Evolutionary conservation across 116 monocot species (phyloP).

Genomic region (Zostera marina): DNA sequence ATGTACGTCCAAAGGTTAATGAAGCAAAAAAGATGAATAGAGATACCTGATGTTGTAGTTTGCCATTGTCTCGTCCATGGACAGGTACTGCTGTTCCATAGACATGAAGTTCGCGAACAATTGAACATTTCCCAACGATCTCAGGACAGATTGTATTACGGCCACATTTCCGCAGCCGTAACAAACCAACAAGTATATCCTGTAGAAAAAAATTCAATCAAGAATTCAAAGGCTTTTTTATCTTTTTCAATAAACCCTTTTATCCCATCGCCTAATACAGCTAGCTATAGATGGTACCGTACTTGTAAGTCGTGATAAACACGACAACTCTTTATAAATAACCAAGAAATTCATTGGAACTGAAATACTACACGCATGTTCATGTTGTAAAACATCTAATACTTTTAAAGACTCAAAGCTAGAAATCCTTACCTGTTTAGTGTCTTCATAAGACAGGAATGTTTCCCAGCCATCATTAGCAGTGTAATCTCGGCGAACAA

Average conservation of each 20-base stretch:
- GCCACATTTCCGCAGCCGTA: constrained; percentile 86
- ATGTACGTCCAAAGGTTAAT: background rate
- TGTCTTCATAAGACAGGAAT: constrained; percentile 97
- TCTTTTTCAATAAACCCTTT: too few relatives aligned
- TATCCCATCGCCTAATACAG: too few relatives aligned
- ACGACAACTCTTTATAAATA: too few relatives aligned
- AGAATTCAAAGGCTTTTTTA: too few relatives aligned
- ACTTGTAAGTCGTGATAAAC: too few relatives aligned
- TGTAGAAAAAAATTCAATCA: constrained; percentile 8
- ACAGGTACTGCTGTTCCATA: constrained; percentile 99
- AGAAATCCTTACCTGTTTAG: constrained; percentile 43
- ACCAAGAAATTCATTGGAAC: too few relatives aligned
- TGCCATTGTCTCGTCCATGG: constrained; percentile 89
- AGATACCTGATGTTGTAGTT: constrained; percentile 86
- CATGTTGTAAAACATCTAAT: background rate
- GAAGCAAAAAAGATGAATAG: background rate
- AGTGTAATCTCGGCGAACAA: constrained; percentile 86
- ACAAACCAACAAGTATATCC: constrained; percentile 93
- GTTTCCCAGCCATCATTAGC: constrained; percentile 99
- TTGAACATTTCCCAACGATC: constrained; percentile 78
- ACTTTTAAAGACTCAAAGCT: background rate
- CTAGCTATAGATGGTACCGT: too few relatives aligned
- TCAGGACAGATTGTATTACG: constrained; percentile 76
- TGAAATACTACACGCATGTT: too few relatives aligned
- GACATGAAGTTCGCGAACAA: constrained; percentile 96